Evolutionary conservation across 768 basidiomycete species (phyloP).

Genomic region (Suillus luteus): DNA sequence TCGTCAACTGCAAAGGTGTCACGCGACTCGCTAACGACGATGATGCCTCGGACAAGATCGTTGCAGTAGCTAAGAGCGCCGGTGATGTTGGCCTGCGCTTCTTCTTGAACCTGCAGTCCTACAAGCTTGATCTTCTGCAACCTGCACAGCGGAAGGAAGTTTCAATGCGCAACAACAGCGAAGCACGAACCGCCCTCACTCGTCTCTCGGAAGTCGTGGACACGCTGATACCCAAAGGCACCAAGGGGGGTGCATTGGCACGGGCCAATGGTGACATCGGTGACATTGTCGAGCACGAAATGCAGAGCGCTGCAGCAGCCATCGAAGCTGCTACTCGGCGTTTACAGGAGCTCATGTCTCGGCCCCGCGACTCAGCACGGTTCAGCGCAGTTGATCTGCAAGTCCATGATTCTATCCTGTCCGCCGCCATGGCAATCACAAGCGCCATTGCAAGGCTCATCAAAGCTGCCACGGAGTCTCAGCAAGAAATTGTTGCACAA

Average conservation of each 20-base stretch:
- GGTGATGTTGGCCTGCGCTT: constrained; percentile 89
- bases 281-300: constrained; percentile 95
- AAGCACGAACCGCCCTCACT: constrained; percentile 76
- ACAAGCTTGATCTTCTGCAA: constrained; percentile 83
- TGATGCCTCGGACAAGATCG: constrained; percentile 88
- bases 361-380: constrained; percentile 84
- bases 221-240: constrained; percentile 79
- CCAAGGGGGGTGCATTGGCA: constrained; percentile 65
- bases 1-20: constrained; percentile 93
- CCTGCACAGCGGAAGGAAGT: constrained; percentile 78
- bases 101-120: constrained; percentile 96
- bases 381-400: constrained; percentile 92
- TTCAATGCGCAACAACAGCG: constrained; percentile 86
- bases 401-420: constrained; percentile 96
- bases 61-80: constrained; percentile 78
- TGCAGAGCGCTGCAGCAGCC: constrained; percentile 88
- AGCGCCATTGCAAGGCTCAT: constrained; percentile 93
- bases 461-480: constrained; percentile 94
- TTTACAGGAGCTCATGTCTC: constrained; percentile 87
- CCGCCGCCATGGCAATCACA: constrained; percentile 93
- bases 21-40: constrained; percentile 91
- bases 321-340: constrained; percentile 93
- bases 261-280: constrained; percentile 92
- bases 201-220: constrained; percentile 91
- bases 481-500: constrained; percentile 96